Percentiles rank a stretch among this genome's conserved stretches.
phyloP scores from a whole-genome alignment of 2,329 filamentous ascomycete genomes.

The Colletotrichum tofieldiae region DNA sequence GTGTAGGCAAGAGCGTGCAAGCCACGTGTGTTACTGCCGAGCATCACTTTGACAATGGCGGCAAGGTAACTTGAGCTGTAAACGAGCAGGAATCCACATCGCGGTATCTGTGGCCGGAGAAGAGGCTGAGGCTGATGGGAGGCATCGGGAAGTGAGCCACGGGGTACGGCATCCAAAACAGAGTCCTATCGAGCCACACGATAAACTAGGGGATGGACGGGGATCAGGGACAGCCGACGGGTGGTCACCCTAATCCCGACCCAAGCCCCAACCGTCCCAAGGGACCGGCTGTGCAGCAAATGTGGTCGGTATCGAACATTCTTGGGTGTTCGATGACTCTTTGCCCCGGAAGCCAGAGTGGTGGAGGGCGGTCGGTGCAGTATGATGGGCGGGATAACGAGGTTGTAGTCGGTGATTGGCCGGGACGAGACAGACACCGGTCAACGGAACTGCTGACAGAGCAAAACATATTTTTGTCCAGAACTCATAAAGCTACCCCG shows the following conservation, averaged over 20 bases:
- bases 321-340: conserved; percentile 7
- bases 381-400: conserved; percentile 4
- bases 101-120: conserved; percentile 18
- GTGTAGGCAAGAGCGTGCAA: background rate
- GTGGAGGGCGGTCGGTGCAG: conserved; percentile 5
- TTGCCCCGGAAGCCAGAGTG: background rate
- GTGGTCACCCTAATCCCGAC: conserved; percentile 2
- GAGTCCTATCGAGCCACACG: conserved; percentile 9
- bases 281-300: conserved; percentile 14
- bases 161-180: background rate
- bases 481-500: background rate
- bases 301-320: conserved; percentile 7
- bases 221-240: conserved; percentile 4
- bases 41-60: background rate
- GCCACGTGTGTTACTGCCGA: conserved; percentile 12
- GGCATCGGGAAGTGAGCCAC: conserved; percentile 11
- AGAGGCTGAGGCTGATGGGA: conserved; percentile 39
- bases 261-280: conserved; percentile 11
- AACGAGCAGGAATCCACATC: background rate
- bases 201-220: background rate
- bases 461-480: conserved; percentile 40
- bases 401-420: conserved; percentile 29
- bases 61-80: background rate
- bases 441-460: conserved; percentile 34
- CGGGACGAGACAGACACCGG: background rate